Evolutionary conservation across 352 stramenopile genomes (phyloP), one percentile per base, ranked within the genome.

Genomic region (Phytophthora multivora): DNA sequence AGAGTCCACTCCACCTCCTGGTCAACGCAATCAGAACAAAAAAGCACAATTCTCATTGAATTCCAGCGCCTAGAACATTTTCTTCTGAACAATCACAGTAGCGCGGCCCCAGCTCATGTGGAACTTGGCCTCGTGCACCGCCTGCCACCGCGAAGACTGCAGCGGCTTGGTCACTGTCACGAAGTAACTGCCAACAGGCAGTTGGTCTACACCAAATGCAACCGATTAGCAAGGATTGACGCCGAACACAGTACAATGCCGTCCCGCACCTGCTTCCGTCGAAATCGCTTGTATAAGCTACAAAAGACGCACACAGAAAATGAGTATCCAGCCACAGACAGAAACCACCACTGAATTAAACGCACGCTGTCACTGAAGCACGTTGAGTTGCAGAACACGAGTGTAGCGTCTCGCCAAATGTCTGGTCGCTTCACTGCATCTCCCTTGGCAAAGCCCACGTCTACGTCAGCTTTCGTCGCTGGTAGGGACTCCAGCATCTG

Each of bases 371-470:
- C 80, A 39, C 78, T 88, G 43, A 89, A 89, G 56, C 80, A 89
- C 39, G 80, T 89, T 50, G 78, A 73, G 52, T 89, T 89, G 63
- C 80, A 89, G 47, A 89, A 80, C 23, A 89, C 69, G 25, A 89
- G 56, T 26, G 80, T 83, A 19, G 75, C 80, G 51, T 89, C 80
- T 4, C 51, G 47, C 80, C 80, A 89, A 41, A 85, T 51, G n/a
- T 81, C 73, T 9, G 53, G 41, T 8, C 70, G 59, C 13, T 85
- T 75, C 19, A 71, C 63, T 5, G 69, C 77, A 45, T 89, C 80
- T 0, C 53, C 76, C 46, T 83, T 83, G 23, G 55, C 69, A 30
- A 86, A 89, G 6, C 75, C 77, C 13, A 89, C 71, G 48, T 89
- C 77, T 26, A 88, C 67, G 28, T 85, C 71, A 0, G 45, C 68